phyloP scores from a whole-genome alignment of 2,329 filamentous ascomycete genomes.

The Aspergillus cejpii region DNA sequence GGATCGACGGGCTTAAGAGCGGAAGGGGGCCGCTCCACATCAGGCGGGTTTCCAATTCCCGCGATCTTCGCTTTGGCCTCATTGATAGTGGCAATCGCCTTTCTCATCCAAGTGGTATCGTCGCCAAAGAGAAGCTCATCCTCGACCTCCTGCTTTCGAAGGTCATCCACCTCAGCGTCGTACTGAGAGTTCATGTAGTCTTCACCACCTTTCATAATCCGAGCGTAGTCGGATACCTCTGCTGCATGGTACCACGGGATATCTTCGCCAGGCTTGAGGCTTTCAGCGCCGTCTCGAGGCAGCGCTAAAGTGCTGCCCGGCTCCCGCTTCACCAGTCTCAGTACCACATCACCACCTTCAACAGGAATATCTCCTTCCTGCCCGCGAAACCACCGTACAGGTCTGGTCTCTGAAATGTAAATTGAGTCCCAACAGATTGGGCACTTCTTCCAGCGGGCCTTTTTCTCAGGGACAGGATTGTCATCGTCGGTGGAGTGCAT shows the following conservation, averaged over 20 bases:
- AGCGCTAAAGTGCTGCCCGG: slow-evolving; percentile 78
- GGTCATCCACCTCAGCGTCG: slow-evolving; percentile 66
- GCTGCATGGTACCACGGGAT: slow-evolving; percentile 94
- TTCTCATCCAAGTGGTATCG: slow-evolving; percentile 85
- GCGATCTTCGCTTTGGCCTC: slow-evolving; percentile 68
- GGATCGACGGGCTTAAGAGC: slow-evolving; percentile 46
- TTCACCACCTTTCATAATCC: slow-evolving; percentile 88
- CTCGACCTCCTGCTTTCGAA: slow-evolving; percentile 71
- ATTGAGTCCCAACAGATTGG: slow-evolving; percentile 91
- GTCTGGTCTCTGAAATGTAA: slow-evolving; percentile 83
- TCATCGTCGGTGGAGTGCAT: slow-evolving; percentile 84
- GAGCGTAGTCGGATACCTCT: slow-evolving; percentile 88
- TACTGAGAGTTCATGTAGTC: slow-evolving; percentile 81
- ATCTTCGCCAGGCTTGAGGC: slow-evolving; percentile 62
- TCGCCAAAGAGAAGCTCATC: slow-evolving; percentile 90
- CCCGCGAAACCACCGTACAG: slow-evolving; percentile 83
- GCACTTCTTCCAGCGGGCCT: slow-evolving; percentile 83
- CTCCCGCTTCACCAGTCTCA: slow-evolving; percentile 75
- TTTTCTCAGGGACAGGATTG: slow-evolving; percentile 57
- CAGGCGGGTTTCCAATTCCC: slow-evolving; percentile 60
- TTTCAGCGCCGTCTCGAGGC: slow-evolving; percentile 72
- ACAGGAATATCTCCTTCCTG: slow-evolving; percentile 75
- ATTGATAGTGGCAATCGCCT: slow-evolving; percentile 67
- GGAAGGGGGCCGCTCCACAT: slow-evolving; percentile 45
- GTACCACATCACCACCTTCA: slow-evolving; percentile 80